Evolutionary conservation across 2,329 filamentous ascomycete genomes (phyloP), one percentile per base, ranked within the genome.

Genomic region (Boeremia lycopersici): DNA sequence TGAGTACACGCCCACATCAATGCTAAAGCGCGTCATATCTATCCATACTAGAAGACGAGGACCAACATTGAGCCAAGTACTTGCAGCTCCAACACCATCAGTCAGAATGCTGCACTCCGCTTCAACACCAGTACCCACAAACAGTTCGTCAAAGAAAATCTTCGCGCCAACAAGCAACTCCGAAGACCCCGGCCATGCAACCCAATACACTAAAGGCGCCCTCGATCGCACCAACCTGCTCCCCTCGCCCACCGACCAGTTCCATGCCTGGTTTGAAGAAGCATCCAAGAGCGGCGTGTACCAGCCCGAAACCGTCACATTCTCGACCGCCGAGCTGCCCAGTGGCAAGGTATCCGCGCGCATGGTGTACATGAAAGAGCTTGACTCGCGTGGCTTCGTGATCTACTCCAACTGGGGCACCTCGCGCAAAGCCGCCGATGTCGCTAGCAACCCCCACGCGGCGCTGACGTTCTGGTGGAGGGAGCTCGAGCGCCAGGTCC

Each of bases 381-480:
- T 98, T 23, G 93, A 98, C 75, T 76, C 81, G 5, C 76, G 74
- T 17, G 92, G 93, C 13, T 99, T 96, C 77, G 91, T 98, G 38
- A 82, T 99, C 43, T 99, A 98, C 81, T 89, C 86, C 70, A 99
- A 99, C 76, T 93, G 93, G 79, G 92, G 86, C 56, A 95, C 90
- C 0, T 90, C 86, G 55, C 78, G 83, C 26, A 86, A 87, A 78
- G 84, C 87, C 0, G 70, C 77, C 44, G 91, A 96, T 72, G 78
- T 95, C 6, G 81, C 79, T 19, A 81, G 77, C 4, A 99, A 98
- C 75, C 84, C 84, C 26, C 88, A 89, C 78, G 93, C 90, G 0
- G 86, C 87, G 42, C 80, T 99, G 66, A 91, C 91, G 5, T 99
- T 99, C 74, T 92, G 88, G 86, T 99, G 95, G 95, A 84, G 87